phyloP scores from a whole-genome alignment of 257 asterid genomes.

The Ocimum tenuiflorum region DNA sequence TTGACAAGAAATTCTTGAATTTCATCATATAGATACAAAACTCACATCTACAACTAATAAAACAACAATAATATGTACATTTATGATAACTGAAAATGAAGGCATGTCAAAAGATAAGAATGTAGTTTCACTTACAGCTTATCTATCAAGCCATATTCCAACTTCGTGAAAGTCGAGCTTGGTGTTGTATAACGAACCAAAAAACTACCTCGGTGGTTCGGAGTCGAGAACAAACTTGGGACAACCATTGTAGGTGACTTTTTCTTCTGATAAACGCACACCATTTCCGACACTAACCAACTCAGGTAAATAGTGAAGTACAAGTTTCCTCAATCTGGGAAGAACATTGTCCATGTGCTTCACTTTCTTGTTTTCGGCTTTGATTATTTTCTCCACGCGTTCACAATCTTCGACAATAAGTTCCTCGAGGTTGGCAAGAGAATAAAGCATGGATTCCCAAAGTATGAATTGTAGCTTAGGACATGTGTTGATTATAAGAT shows the following conservation, averaged over 20 bases:
- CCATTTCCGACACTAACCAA: slow-evolving; percentile 17
- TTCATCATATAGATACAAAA: background rate
- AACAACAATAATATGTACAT: background rate
- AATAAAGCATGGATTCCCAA: slow-evolving; percentile 5
- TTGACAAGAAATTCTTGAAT: background rate
- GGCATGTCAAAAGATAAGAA: background rate
- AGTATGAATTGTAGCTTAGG: slow-evolving; percentile 4
- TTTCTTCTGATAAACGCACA: background rate
- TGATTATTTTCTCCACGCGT: background rate
- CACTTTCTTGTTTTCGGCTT: background rate
- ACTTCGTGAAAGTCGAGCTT: background rate
- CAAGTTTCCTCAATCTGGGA: slow-evolving; percentile 8
- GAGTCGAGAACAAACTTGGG: slow-evolving; percentile 5
- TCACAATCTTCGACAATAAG: slow-evolving; percentile 14
- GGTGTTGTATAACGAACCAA: background rate
- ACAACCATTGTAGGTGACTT: background rate
- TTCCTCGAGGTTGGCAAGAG: slow-evolving; percentile 8
- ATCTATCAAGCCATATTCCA: background rate
- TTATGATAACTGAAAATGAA: background rate
- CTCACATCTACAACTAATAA: background rate
- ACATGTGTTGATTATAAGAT: background rate
- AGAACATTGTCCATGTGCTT: background rate
- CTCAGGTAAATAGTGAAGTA: slow-evolving; percentile 7
- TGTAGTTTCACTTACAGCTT: background rate
- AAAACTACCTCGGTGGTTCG: background rate